These are phyloP conservation scores for Tetrahymena malaccensis DNA, from an alignment of 73 alveolate genomes.

Conservation along the genomic window DNA sequence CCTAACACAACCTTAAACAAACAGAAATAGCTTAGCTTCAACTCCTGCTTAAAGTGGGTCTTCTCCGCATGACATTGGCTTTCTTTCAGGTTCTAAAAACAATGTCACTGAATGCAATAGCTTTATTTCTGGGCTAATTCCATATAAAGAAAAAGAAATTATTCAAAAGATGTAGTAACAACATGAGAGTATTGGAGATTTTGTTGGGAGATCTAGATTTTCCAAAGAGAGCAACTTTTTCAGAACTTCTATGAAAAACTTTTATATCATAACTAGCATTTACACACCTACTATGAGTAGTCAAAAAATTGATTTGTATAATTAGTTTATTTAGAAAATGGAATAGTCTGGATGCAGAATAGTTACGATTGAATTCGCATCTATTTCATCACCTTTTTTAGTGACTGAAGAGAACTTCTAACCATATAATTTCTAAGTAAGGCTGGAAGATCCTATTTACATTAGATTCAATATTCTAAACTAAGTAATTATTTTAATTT, in stretches of 20 bases:
- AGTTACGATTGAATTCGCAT: not conserved
- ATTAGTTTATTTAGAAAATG: not conserved
- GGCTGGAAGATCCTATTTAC: not conserved
- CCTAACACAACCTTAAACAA: not conserved
- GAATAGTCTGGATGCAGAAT: not conserved
- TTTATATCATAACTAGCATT: not conserved
- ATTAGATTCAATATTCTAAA: not conserved
- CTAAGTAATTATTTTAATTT: not conserved
- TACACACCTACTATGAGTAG: not conserved
- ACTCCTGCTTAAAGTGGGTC: not conserved
- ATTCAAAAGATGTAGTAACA: not conserved
- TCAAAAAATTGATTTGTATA: not conserved
- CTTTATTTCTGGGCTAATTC: not conserved
- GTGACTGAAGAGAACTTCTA: not conserved
- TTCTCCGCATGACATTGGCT: not conserved
- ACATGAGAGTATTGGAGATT: not conserved
- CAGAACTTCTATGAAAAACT: not conserved
- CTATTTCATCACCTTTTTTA: not conserved
- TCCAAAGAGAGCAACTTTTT: not conserved
- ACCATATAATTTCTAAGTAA: not conserved
- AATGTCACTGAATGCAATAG: not conserved
- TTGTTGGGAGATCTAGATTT: not conserved
- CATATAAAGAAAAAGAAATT: not conserved
- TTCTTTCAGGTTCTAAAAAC: not conserved
- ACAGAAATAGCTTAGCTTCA: not conserved